Evolutionary conservation across 768 basidiomycete species (phyloP), one percentile per base, ranked within the genome.

Genomic region (Hericium alpestre): DNA sequence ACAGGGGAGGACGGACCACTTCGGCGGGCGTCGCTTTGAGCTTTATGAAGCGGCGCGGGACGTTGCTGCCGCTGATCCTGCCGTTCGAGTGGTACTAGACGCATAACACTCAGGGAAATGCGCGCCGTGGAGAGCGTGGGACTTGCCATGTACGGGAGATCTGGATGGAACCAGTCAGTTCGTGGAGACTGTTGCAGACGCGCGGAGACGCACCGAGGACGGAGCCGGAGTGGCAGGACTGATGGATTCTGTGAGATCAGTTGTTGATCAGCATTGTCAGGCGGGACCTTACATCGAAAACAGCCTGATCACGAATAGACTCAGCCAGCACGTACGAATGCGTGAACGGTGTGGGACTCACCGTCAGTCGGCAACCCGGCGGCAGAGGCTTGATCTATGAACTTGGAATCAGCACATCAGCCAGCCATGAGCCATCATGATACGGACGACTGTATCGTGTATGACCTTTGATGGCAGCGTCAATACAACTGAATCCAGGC

Each of bases 291-390:
- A 63, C 62, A 18, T 63, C 62, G 43, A 63, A 56, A 56, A 63
- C 23, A 16, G 57, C 60, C 62, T 63, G 23, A 11, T 23, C 22
- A 37, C 22, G 16, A 18, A 18, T 38, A 22, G 27, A 27, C 53
- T 54, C 40, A 59, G 43, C 38, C 11, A 1, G 48, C 16, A 52
- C 40, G 46, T 39, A n/a, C 16, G 38, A 25, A 11, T 25, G 20
- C 41, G 39, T 32, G 48, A 38, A 46, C 20, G 3, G 41, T 25
- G 15, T 37, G 11, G 47, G 22, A 53, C 63, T 46, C 56, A 64
- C 63, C 3, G 79, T 80, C 54, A 81, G 64, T 22, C 79, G 71
- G 58, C 79, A 80, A 1, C 79, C 79, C 5, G 74, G 62, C 7
- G 78, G 79, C 8, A 81, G 68, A 27, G 76, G 71, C 53, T 60